Percentiles rank a stretch among this genome's conserved stretches.
These are phyloP conservation scores for Neophaeococcomyces mojaviensis DNA, from an alignment of 2,329 filamentous ascomycete genomes.

Conservation along the genomic window DNA sequence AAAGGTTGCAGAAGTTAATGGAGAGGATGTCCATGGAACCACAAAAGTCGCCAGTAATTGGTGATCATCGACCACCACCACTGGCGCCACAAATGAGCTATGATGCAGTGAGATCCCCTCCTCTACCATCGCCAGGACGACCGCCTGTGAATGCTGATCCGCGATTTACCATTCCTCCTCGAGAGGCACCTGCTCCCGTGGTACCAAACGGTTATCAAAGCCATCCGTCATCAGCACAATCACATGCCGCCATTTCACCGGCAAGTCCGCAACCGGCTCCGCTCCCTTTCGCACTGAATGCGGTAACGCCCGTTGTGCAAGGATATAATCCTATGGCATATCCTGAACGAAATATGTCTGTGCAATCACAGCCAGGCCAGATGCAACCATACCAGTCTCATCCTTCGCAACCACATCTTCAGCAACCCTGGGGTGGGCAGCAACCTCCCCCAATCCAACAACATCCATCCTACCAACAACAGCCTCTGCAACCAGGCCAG, in stretches of 20 bases:
- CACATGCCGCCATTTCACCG: conserved; percentile 1
- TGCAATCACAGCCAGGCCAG: conserved; percentile 11
- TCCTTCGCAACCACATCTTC: conserved; percentile 8
- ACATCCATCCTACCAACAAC: conserved; percentile 1
- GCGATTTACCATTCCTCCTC: conserved; percentile 23
- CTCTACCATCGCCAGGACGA: conserved; percentile 13
- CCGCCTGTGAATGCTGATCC: conserved; percentile 21
- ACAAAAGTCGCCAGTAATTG: conserved; percentile 39
- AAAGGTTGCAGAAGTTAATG: conserved; percentile 82
- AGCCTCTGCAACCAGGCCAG: neutral
- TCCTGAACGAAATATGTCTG: conserved; percentile 24
- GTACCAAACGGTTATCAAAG: conserved; percentile 18
- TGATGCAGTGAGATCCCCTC: conserved; percentile 14
- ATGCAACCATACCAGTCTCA: conserved; percentile 1
- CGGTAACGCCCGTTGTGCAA: conserved; percentile 34
- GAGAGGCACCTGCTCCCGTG: conserved; percentile 21
- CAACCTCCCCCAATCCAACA: neutral
- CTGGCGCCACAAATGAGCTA: conserved; percentile 31
- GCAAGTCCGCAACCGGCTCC: conserved; percentile 14
- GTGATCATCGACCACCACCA: conserved; percentile 31
- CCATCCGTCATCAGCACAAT: conserved; percentile 1
- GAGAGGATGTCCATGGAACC: conserved; percentile 84
- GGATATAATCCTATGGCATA: conserved; percentile 47
- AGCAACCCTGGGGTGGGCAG: neutral
- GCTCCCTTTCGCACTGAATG: conserved; percentile 28